Percentiles rank a stretch among this genome's conserved stretches.
These are phyloP conservation scores for Chloris gayana DNA, from an alignment of 176 grass and related monocot species.

Conservation along the genomic window DNA sequence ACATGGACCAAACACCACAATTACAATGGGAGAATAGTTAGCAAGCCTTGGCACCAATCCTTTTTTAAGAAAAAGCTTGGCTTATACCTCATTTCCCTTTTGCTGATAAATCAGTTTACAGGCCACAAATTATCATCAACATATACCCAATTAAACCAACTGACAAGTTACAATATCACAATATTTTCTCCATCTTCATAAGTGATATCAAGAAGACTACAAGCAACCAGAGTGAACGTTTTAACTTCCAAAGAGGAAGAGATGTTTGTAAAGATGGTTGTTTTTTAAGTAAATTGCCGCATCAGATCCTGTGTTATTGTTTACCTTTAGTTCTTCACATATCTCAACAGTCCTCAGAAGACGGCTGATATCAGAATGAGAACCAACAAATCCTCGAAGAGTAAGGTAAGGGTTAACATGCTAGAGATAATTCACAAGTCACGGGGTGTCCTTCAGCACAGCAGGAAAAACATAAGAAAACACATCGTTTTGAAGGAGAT, in stretches of 20 bases:
- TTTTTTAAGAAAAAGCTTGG: neutral
- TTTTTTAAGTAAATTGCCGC: slow-evolving; percentile 22
- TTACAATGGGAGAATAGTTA: slow-evolving; percentile 5
- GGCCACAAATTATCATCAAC: slow-evolving; percentile 6
- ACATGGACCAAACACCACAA: neutral
- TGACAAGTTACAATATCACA: neutral
- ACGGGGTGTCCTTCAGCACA: slow-evolving; percentile 69
- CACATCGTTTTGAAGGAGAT: slow-evolving; percentile 87
- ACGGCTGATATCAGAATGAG: slow-evolving; percentile 59
- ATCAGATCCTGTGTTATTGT: slow-evolving; percentile 3
- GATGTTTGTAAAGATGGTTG: neutral
- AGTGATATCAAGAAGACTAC: neutral
- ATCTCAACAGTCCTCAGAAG: slow-evolving; percentile 73
- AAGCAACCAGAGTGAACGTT: neutral
- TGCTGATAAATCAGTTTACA: slow-evolving; percentile 12
- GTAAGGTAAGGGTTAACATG: slow-evolving; percentile 66
- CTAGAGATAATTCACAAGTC: slow-evolving; percentile 70
- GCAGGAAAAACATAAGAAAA: slow-evolving; percentile 68
- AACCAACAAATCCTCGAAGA: slow-evolving; percentile 83
- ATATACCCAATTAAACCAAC: slow-evolving; percentile 1
- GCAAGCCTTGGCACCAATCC: neutral
- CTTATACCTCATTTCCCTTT: neutral
- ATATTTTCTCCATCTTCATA: neutral
- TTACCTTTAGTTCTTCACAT: slow-evolving; percentile 90
- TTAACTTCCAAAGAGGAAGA: slow-evolving; percentile 25